Evolutionary conservation across 768 basidiomycete genomes (phyloP).

Genomic region (Cystobasidium onofrii): DNA sequence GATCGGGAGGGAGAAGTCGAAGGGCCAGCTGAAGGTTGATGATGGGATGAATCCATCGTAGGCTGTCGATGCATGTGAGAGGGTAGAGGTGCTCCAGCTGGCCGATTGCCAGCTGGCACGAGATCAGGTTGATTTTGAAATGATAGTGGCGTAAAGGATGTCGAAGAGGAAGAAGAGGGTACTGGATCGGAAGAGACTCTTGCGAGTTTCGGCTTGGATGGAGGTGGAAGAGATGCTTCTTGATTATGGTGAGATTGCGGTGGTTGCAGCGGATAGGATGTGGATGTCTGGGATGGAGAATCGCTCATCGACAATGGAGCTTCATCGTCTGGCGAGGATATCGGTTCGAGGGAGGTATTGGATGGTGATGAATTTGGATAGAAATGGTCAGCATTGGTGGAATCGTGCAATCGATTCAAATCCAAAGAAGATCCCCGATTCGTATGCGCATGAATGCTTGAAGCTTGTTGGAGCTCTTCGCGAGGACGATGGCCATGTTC

Average conservation of each 20-base stretch:
- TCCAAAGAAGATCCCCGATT: not conserved
- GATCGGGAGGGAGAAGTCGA: not conserved
- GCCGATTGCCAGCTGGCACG: not conserved
- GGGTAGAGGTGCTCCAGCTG: not conserved
- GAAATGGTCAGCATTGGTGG: not conserved
- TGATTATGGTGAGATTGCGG: not conserved
- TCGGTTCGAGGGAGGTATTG: not conserved
- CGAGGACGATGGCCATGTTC: not conserved
- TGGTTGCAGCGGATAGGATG: not conserved
- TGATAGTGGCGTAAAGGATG: not conserved
- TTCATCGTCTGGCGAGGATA: not conserved
- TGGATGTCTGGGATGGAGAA: not conserved
- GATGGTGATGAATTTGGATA: not conserved
- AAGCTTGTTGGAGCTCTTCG: too few relatives aligned
- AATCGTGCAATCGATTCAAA: not conserved
- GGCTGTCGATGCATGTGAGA: conserved; percentile 6
- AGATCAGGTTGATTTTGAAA: not conserved
- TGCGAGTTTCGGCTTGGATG: not conserved
- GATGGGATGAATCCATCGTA: not conserved
- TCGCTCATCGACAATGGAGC: conserved; percentile 9
- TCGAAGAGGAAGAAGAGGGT: not conserved
- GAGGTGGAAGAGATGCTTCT: not conserved
- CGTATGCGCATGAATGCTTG: not conserved
- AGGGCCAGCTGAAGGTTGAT: not conserved
- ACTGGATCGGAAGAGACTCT: not conserved